A percentile compares a stretch with the other conserved stretches of the same genome.
Conservation (phyloP, 176 grass and related monocot species). For the Aegilops speltoides region DNA sequence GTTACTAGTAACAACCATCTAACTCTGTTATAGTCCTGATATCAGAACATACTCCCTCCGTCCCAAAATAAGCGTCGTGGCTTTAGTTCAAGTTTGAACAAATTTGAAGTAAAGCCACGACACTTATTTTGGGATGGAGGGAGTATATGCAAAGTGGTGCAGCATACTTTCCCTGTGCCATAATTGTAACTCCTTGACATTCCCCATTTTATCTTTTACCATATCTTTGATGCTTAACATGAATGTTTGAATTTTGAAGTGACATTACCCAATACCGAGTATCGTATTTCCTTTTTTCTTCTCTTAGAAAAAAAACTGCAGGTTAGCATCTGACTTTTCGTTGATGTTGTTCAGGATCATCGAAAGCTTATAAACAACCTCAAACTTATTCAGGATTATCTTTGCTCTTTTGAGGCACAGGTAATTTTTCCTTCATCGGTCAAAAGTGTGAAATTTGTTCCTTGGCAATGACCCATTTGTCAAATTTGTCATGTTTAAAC, state of each 20-base stretch:
- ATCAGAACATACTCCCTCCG: not conserved
- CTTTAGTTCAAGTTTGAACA: too few species aligned
- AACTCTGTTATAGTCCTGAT: not conserved
- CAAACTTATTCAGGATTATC: slow-evolving; percentile 94
- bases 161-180: not conserved
- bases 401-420: slow-evolving; percentile 93
- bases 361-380: slow-evolving; percentile 89
- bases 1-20: too few species aligned
- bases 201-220: not conserved
- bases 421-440: slow-evolving; percentile 39
- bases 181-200: not conserved
- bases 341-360: slow-evolving; percentile 58
- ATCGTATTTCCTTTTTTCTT: not conserved
- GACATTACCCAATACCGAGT: not conserved
- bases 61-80: too few species aligned
- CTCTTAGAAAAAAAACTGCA: not conserved
- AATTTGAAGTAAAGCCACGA: too few species aligned
- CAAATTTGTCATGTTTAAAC: not conserved
- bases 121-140: too few species aligned
- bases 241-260: not conserved
- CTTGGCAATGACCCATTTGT: not conserved
- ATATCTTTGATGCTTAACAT: not conserved
- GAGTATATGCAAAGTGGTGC: not conserved
- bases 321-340: not conserved
- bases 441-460: not conserved